Conservation (phyloP, 371 early-diverging fungal species). For the Mucor plumbeus region DNA sequence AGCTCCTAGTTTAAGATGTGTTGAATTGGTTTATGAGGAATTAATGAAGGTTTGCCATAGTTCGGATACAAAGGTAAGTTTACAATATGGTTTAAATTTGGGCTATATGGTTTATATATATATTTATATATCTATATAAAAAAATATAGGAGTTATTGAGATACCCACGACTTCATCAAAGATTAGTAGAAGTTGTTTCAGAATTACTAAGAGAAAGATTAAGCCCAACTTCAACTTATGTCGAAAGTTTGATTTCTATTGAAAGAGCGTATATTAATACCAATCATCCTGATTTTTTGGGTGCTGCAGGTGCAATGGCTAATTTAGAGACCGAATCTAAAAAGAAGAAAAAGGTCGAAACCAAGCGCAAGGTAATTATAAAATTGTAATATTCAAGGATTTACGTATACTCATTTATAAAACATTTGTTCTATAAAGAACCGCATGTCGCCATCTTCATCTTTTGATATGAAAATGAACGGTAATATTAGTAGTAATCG, state of each 20-base stretch:
- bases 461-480: slow-evolving; percentile 17
- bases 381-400: no score
- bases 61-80: slow-evolving; percentile 76
- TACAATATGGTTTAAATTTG: no score
- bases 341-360: slow-evolving; percentile 54
- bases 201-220: slow-evolving; percentile 83
- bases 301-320: slow-evolving; percentile 82
- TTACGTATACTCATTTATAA: not conserved
- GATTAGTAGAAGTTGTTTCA: slow-evolving; percentile 81
- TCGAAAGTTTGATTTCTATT: slow-evolving; percentile 88
- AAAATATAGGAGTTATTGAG: slow-evolving; percentile 70
- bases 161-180: slow-evolving; percentile 85
- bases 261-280: slow-evolving; percentile 94
- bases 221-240: slow-evolving; percentile 76
- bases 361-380: slow-evolving; percentile 26
- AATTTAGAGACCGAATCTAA: slow-evolving; percentile 58
- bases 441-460: slow-evolving; percentile 16
- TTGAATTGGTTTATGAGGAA: slow-evolving; percentile 89
- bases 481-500: slow-evolving; percentile 5
- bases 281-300: slow-evolving; percentile 92
- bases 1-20: slow-evolving; percentile 85
- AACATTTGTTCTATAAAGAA: not conserved
- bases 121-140: no score
- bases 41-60: slow-evolving; percentile 87
- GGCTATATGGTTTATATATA: not conserved